These are phyloP conservation scores for Scenedesmus sp. DNA, from an alignment of 163 green algal species.

Conservation along the genomic window DNA sequence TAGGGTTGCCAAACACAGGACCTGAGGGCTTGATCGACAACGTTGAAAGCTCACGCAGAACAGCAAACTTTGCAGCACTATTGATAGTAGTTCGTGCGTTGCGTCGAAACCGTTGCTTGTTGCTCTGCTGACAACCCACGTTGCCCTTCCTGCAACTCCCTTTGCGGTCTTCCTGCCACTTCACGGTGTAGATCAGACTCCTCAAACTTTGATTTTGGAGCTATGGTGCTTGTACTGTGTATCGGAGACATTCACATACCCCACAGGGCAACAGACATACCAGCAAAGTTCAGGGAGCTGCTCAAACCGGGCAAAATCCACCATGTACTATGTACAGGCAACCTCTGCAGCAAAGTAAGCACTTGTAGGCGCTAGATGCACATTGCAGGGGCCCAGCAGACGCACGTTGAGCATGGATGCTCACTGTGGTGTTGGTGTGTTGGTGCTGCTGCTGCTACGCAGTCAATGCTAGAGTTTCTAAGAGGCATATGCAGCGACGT, in stretches of 20 bases:
- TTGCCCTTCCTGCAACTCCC: background rate
- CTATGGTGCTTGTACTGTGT: constrained; percentile 96
- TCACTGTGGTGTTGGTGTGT: background rate
- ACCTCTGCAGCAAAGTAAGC: constrained; percentile 86
- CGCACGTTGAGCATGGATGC: background rate
- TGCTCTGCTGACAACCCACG: background rate
- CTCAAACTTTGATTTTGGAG: background rate
- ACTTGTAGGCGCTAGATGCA: background rate
- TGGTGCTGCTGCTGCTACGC: constrained; percentile 34
- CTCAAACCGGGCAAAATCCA: constrained; percentile 96
- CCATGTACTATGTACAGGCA: constrained; percentile 91
- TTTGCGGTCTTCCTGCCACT: background rate
- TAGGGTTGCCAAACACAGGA: background rate
- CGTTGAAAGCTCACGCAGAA: background rate
- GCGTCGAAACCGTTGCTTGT: background rate
- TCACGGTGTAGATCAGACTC: background rate
- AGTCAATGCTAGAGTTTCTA: constrained; percentile 91
- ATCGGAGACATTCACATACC: constrained; percentile 96
- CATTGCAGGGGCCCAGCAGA: background rate
- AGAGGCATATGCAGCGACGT: constrained; percentile 88
- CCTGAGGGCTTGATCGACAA: background rate
- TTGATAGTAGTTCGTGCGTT: too few species aligned
- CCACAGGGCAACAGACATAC: constrained; percentile 87
- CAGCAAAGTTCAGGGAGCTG: constrained; percentile 92
- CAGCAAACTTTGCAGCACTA: background rate